Conservation (phyloP, 257 asterid species). For the Solanum microdontum region DNA sequence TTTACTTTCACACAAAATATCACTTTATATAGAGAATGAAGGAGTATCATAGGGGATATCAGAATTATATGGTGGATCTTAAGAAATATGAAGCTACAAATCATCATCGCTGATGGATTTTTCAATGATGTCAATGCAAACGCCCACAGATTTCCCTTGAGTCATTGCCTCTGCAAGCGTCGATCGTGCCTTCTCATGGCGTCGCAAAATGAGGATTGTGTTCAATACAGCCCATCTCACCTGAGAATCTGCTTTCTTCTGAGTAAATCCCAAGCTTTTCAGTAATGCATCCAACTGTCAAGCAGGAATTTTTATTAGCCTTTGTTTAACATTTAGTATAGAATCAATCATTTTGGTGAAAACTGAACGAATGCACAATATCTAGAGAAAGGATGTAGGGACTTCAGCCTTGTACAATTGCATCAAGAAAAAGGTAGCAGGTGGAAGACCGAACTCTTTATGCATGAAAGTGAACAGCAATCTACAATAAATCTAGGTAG, state of each 20-base stretch:
- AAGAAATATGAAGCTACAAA: slow-evolving; percentile 9
- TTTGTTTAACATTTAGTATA: not conserved
- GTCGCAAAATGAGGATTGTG: slow-evolving; percentile 60
- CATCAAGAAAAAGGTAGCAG: not conserved
- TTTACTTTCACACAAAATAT: not conserved
- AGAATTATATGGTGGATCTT: not conserved
- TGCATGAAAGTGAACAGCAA: not conserved
- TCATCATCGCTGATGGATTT: slow-evolving; percentile 33
- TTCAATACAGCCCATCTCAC: slow-evolving; percentile 92
- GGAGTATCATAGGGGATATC: not conserved
- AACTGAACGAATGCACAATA: not conserved
- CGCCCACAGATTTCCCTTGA: slow-evolving; percentile 55
- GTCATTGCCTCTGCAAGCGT: slow-evolving; percentile 79
- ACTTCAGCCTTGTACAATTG: not conserved
- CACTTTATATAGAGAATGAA: not conserved
- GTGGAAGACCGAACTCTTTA: not conserved
- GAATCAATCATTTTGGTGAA: not conserved
- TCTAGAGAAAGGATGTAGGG: not conserved
- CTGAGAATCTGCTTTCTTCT: slow-evolving; percentile 83
- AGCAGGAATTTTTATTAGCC: slow-evolving; percentile 2
- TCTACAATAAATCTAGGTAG: not conserved
- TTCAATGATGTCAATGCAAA: slow-evolving; percentile 65
- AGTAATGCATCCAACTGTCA: slow-evolving; percentile 64
- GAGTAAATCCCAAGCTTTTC: slow-evolving; percentile 79
- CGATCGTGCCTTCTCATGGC: slow-evolving; percentile 64